Evolutionary conservation across 192 early-diverging fungal genomes (phyloP).

Genomic region (Fimicolochytrium jonesii): DNA sequence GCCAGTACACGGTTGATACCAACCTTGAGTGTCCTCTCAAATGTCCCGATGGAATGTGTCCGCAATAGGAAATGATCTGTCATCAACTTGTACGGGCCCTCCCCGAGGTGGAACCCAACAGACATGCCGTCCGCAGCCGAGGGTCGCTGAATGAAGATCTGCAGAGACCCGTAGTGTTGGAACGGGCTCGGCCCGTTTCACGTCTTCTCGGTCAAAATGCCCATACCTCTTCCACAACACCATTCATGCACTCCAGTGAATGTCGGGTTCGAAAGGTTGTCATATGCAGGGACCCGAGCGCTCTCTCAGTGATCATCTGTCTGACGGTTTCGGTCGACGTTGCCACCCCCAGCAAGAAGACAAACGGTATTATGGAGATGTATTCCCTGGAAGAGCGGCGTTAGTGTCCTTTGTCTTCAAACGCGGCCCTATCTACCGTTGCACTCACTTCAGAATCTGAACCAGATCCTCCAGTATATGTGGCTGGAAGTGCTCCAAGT

Average conservation of each 20-base stretch:
- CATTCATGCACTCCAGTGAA: constrained; percentile 65
- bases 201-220: no score
- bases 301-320: constrained; percentile 72
- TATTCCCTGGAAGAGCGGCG: no score
- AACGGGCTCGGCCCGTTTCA: no score
- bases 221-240: constrained; percentile 62
- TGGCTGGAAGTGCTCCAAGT: constrained; percentile 81
- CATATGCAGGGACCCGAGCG: constrained; percentile 64
- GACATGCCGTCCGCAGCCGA: neutral
- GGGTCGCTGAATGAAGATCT: constrained; percentile 55
- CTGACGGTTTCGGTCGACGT: constrained; percentile 80
- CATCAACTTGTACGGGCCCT: constrained; percentile 67
- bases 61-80: constrained; percentile 76
- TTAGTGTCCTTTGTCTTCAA: no score
- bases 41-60: constrained; percentile 74
- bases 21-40: constrained; percentile 68
- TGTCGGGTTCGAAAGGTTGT: constrained; percentile 79
- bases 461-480: constrained; percentile 71
- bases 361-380: constrained; percentile 65
- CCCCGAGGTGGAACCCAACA: constrained; percentile 58
- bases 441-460: constrained; percentile 65
- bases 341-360: constrained; percentile 79
- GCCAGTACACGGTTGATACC: no score
- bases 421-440: no score
- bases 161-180: no score